phyloP scores from a whole-genome alignment of 2,329 filamentous ascomycete genomes.

The Colletotrichum falcatum region DNA sequence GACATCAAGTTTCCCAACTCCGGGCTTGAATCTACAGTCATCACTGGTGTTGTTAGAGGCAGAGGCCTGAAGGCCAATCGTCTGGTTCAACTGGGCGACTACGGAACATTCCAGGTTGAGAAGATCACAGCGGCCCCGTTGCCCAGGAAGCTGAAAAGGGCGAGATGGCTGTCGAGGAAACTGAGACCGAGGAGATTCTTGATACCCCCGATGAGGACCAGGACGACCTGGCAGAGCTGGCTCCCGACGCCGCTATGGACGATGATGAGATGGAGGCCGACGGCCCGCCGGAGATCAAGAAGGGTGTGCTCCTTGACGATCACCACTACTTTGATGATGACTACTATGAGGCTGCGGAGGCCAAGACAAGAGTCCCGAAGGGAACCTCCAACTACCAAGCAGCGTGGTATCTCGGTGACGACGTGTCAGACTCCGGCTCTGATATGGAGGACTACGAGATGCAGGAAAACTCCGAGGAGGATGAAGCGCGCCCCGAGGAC shows the following conservation, averaged over 20 bases:
- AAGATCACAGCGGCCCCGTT: constrained; percentile 86
- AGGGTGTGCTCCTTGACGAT: constrained; percentile 93
- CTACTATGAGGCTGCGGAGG: constrained; percentile 65
- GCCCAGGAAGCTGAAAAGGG: constrained; percentile 68
- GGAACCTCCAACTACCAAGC: constrained; percentile 95
- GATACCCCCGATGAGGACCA: constrained; percentile 81
- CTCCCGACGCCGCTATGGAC: constrained; percentile 81
- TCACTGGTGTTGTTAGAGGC: constrained; percentile 89
- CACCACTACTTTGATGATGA: constrained; percentile 98
- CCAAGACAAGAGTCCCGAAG: constrained; percentile 82
- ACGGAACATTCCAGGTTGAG: constrained; percentile 92
- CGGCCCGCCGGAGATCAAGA: constrained; percentile 66
- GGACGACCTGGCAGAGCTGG: constrained; percentile 85
- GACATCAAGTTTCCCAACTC: constrained; percentile 77
- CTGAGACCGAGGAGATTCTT: constrained; percentile 67
- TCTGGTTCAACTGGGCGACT: constrained; percentile 90
- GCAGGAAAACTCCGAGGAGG: constrained; percentile 67
- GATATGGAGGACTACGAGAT: constrained; percentile 78
- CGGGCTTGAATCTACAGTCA: constrained; percentile 71
- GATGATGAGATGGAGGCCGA: constrained; percentile 61
- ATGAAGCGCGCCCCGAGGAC: constrained; percentile 79
- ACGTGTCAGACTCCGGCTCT: constrained; percentile 85
- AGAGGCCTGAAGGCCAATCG: constrained; percentile 90
- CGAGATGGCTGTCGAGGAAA: constrained; percentile 76
- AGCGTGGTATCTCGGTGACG: constrained; percentile 86